Percentiles rank a stretch among this genome's conserved stretches.
Conservation (phyloP, 495 filamentous ascomycete species). For the Neurospora tetraspora region DNA sequence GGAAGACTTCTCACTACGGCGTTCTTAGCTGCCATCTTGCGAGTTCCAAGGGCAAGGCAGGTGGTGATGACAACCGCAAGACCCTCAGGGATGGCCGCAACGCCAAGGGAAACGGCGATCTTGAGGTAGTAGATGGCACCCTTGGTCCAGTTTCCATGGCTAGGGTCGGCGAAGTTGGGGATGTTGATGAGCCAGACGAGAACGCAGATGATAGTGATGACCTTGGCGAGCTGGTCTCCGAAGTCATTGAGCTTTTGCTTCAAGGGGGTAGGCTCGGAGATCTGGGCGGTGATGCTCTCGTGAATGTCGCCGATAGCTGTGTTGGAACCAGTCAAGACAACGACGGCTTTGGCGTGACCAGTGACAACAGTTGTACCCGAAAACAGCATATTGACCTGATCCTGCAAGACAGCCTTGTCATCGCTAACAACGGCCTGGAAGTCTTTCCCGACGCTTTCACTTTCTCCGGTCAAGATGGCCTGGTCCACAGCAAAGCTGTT, state of each 20-base stretch:
- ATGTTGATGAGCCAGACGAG: constrained; percentile 98
- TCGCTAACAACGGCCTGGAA: constrained; percentile 54
- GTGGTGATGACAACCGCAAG: constrained; percentile 97
- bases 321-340: constrained; percentile 79
- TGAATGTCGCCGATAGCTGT: constrained; percentile 99
- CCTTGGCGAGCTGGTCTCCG: constrained; percentile 91
- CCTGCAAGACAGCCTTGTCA: constrained; percentile 85
- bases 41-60: constrained; percentile 86
- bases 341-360: constrained; percentile 84
- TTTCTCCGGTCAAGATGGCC: constrained; percentile 95
- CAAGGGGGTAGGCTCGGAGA: constrained; percentile 91
- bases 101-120: constrained; percentile 97
- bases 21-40: constrained; percentile 98
- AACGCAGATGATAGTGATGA: constrained; percentile 93
- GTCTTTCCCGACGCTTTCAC: constrained; percentile 92
- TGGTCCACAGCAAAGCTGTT: constrained; percentile 96
- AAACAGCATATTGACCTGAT: constrained; percentile 96
- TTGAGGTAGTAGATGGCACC: constrained; percentile 99
- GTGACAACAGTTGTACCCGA: constrained; percentile 96
- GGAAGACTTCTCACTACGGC: constrained; percentile 92
- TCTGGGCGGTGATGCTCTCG: constrained; percentile 95
- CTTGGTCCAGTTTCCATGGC: constrained; percentile 91
- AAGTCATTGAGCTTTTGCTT: constrained; percentile 99
- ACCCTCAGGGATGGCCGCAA: constrained; percentile 96
- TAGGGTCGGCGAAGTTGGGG: constrained; percentile 87